Base-by-base conservation (phyloP, 1,284 basidiomycete genomes). In the Pterulicium gracile region DNA sequence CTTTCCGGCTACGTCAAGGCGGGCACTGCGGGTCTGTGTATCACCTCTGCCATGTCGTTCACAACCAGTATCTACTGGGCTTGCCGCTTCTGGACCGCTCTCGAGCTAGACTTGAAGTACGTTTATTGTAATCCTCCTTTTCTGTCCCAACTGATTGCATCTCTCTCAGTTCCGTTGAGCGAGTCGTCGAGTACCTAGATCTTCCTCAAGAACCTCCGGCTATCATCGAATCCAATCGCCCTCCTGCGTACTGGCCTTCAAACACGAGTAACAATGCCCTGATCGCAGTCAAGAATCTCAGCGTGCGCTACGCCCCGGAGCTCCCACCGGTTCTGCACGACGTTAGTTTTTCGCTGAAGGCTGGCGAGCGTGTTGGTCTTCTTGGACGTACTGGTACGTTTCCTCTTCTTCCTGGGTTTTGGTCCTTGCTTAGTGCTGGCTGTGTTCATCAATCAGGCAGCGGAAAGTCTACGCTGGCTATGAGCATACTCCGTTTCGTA, bases 181-280 rank as follows among this genome's bases (percentile, higher is more conserved):
- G 92, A 49, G 74, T 94, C 4, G 77, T 88, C 3, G 92, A 95
- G 66, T 95, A 94, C 58, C 75, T 94, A 15, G 75, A 86, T 45
- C 69, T 94, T n/a, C 86, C 88, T 0, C 85, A 88, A 57, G 92
- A 94, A 58, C 80, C 89, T 3, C 80, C 89, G 1, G 69, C 80
- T 0, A 57, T 83, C 47, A 81, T 90, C 43, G 77, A 82, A 48
- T 71, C 70, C 0, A 71, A 70, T 44, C 74, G 81, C 3, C 79
- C 79, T 1, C 88, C 88, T 0, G 88, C 89, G 0, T 88, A 89
- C 57, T 93, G 90, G 89, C 89, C 89, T 0, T 87, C 87, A 7
- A 85, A 82, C 57, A 70, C 73, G 18, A 72, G 69, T 49, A 62
- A 68, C 3, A 57, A 68, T 21, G 56, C 66, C 1, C 65, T 85